These are phyloP conservation scores for Oryza australiensis DNA, from an alignment of 176 grass and related monocot species.

Conservation along the genomic window DNA sequence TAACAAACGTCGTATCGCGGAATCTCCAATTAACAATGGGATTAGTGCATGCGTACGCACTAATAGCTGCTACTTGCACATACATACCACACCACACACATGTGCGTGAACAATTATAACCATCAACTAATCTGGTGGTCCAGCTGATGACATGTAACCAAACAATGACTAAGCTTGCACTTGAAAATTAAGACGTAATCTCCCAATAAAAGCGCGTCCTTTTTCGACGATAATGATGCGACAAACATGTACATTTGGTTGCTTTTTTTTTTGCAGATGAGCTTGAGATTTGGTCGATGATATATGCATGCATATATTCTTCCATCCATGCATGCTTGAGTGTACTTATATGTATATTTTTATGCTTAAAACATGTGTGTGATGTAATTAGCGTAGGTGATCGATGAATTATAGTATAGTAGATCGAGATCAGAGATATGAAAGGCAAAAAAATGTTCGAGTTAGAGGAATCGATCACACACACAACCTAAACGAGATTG, in stretches of 20 bases:
- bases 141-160: slow-evolving; percentile 11
- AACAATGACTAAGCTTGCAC: slow-evolving; percentile 43
- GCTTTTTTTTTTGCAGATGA: background rate
- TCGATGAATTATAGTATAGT: background rate
- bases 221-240: slow-evolving; percentile 40
- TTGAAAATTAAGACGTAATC: slow-evolving; percentile 16
- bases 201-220: slow-evolving; percentile 9
- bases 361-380: background rate
- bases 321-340: too few species aligned
- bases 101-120: background rate
- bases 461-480: background rate
- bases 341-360: too few species aligned
- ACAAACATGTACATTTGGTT: background rate
- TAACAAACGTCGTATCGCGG: slow-evolving; percentile 25
- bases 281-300: background rate
- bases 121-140: background rate
- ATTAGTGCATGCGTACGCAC: slow-evolving; percentile 21
- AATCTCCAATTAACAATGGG: slow-evolving; percentile 27
- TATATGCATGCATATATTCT: background rate
- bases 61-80: background rate
- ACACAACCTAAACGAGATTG: background rate
- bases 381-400: background rate
- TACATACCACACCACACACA: background rate
- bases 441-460: slow-evolving; percentile 11
- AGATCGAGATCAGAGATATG: background rate